These are phyloP conservation scores for Saturnispora galanensis DNA, from an alignment of 805 yeast species.

Conservation along the genomic window DNA sequence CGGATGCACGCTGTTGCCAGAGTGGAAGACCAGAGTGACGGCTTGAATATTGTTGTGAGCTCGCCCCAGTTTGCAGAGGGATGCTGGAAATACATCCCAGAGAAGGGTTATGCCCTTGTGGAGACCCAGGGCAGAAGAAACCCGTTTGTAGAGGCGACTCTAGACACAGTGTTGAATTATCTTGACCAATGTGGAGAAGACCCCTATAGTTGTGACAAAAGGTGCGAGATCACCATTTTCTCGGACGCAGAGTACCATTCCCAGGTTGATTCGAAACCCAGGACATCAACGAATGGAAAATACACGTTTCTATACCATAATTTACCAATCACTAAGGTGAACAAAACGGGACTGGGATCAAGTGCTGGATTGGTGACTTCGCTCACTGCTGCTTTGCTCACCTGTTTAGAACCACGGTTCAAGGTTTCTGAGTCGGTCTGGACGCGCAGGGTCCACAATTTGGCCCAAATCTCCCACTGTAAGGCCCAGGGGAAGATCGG, in stretches of 20 bases:
- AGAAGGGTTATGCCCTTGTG: slow-evolving; percentile 1
- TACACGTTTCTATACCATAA: slow-evolving; percentile 52
- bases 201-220: slow-evolving; percentile 18
- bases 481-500: slow-evolving; percentile 93
- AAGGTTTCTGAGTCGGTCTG: slow-evolving; percentile 22
- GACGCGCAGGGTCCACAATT: slow-evolving; percentile 51
- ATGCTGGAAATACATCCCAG: slow-evolving; percentile 49
- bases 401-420: slow-evolving; percentile 31
- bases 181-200: slow-evolving; percentile 14
- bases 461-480: slow-evolving; percentile 86
- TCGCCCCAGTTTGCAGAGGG: slow-evolving; percentile 75
- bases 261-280: slow-evolving; percentile 37
- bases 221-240: slow-evolving; percentile 47
- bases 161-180: slow-evolving; percentile 47
- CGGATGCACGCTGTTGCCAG: slow-evolving; percentile 65
- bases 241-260: slow-evolving; percentile 91
- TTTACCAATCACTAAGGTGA: slow-evolving; percentile 53
- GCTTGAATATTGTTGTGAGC: slow-evolving; percentile 32
- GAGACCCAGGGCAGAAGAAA: slow-evolving; percentile 31
- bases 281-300: slow-evolving; percentile 27
- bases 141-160: slow-evolving; percentile 66
- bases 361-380: slow-evolving; percentile 90
- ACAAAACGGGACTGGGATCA: slow-evolving; percentile 94
- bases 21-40: slow-evolving; percentile 1
- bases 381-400: slow-evolving; percentile 57